These are phyloP conservation scores for Claviceps purpurea DNA, from an alignment of 2,329 filamentous ascomycete genomes.

Conservation along the genomic window DNA sequence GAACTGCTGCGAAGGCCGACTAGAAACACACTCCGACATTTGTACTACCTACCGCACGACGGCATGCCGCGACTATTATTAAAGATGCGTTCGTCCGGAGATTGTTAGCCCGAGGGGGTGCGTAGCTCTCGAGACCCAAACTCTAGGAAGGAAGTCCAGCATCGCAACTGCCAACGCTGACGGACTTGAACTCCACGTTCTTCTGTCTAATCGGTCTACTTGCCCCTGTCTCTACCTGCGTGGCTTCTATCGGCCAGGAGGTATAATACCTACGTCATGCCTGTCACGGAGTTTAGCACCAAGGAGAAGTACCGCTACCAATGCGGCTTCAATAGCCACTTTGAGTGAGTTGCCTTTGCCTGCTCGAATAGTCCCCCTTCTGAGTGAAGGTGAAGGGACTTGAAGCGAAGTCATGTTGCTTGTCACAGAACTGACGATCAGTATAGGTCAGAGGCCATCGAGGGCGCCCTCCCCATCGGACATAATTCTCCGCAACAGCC, in stretches of 20 bases:
- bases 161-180: no score
- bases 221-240: not conserved
- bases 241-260: not conserved
- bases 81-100: no score
- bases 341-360: slow-evolving; percentile 46
- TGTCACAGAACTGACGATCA: not conserved
- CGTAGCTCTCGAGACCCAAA: no score
- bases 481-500: slow-evolving; percentile 76
- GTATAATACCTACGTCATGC: slow-evolving; percentile 26
- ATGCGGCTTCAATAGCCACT: slow-evolving; percentile 64
- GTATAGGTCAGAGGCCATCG: slow-evolving; percentile 58
- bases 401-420: not conserved
- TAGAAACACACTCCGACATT: no score
- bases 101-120: no score
- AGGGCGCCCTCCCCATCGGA: slow-evolving; percentile 59
- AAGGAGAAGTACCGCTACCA: slow-evolving; percentile 57
- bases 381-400: not conserved
- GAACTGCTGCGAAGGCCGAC: not conserved
- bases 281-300: slow-evolving; percentile 33
- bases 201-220: no score
- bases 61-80: no score
- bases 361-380: not conserved
- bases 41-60: no score
- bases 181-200: no score
- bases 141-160: no score